Conservation (phyloP, 2,329 filamentous ascomycete genomes). For the Colletotrichum lentis region DNA sequence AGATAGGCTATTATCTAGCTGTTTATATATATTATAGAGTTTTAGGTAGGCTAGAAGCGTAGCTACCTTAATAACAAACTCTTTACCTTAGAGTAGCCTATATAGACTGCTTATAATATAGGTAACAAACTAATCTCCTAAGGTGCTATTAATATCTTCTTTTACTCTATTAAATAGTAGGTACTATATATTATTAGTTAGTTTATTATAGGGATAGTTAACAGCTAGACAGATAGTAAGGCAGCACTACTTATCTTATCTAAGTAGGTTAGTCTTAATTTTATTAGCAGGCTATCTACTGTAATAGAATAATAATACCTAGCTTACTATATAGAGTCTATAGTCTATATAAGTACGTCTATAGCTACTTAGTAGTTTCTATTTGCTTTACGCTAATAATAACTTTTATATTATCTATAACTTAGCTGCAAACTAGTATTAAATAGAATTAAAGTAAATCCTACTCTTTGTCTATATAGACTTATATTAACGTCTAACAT, state of each 20-base stretch:
- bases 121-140: slow-evolving; percentile 2
- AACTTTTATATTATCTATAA: neutral
- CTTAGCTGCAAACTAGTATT: neutral
- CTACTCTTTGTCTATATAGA: neutral
- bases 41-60: slow-evolving; percentile 1
- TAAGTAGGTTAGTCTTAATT: slow-evolving; percentile 9
- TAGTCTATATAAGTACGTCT: neutral
- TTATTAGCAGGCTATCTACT: neutral
- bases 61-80: slow-evolving; percentile 7
- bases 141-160: slow-evolving; percentile 6
- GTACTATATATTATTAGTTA: slow-evolving; percentile 17
- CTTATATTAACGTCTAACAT: neutral
- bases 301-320: neutral
- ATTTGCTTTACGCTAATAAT: neutral
- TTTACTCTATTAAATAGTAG: slow-evolving; percentile 7
- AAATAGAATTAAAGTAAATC: neutral
- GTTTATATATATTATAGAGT: neutral
- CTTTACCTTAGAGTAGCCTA: slow-evolving; percentile 15
- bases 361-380: neutral
- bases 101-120: slow-evolving; percentile 12
- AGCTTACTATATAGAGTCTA: slow-evolving; percentile 8
- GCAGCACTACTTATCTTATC: slow-evolving; percentile 10
- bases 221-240: slow-evolving; percentile 9
- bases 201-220: slow-evolving; percentile 6
- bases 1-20: neutral